Percentiles rank a stretch among this genome's conserved stretches.
phyloP scores from a whole-genome alignment of 345 rosid genomes.

The Geranium rotundifolium region DNA sequence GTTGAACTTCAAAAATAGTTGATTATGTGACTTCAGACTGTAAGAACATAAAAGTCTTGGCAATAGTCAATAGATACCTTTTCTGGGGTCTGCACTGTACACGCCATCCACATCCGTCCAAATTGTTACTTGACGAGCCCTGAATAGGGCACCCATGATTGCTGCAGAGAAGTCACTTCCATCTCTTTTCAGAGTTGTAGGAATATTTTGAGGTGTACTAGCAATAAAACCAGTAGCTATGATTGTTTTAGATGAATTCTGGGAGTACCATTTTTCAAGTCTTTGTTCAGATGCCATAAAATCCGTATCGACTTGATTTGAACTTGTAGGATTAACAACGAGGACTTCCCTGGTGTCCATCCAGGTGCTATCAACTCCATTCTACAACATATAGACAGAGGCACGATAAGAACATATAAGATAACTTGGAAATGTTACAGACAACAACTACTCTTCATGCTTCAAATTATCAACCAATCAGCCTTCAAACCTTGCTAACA shows the following conservation, averaged over 20 bases:
- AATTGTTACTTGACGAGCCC: slow-evolving; percentile 79
- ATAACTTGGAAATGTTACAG: slow-evolving; percentile 1
- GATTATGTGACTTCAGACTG: no score
- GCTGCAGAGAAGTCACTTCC: slow-evolving; percentile 99
- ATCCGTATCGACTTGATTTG: slow-evolving; percentile 96
- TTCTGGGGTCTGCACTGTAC: slow-evolving; percentile 95
- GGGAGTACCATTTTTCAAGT: slow-evolving; percentile 75
- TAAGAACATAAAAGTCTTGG: background rate
- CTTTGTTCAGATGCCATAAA: slow-evolving; percentile 59
- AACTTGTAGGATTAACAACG: slow-evolving; percentile 75
- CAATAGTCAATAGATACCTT: slow-evolving; percentile 62
- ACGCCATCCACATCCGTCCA: slow-evolving; percentile 99
- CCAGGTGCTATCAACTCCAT: slow-evolving; percentile 72
- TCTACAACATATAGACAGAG: slow-evolving; percentile 29
- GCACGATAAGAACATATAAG: background rate
- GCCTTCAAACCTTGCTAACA: slow-evolving; percentile 56
- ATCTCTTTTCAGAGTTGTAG: slow-evolving; percentile 95
- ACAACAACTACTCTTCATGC: background rate
- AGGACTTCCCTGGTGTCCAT: slow-evolving; percentile 98
- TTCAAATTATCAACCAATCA: background rate
- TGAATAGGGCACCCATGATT: slow-evolving; percentile 78
- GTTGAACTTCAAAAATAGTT: background rate
- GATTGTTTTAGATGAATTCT: slow-evolving; percentile 46
- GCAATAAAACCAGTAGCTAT: slow-evolving; percentile 98
- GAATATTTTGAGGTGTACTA: slow-evolving; percentile 86